Evolutionary conservation across 2,329 filamentous ascomycete genomes (phyloP), one percentile per base, ranked within the genome.

Genomic region (Cercospora beticola): DNA sequence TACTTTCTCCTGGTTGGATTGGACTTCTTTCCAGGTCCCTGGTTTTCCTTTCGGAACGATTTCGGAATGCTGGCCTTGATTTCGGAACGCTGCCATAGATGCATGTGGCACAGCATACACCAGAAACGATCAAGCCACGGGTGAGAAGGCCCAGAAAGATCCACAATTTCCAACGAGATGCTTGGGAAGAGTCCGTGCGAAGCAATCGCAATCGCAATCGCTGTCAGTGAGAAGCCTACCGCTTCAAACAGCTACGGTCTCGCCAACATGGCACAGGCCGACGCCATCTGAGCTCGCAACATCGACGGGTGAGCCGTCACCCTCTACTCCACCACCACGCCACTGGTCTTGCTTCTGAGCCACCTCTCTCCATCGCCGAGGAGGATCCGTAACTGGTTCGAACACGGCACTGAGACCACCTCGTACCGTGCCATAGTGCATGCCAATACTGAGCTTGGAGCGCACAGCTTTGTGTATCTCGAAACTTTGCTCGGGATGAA

Each of bases 341-440:
- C 78, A 79, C 16, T 76, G 6, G 7, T 65, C 82, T 36, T 80
- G 79, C 33, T 80, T 80, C 70, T 84, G 80, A 6, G 81, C 82
- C 9, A 76, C 80, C 60, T 80, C 79, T 70, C 76, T 80, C 81
- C 83, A 86, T 64, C 82, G 74, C 67, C 77, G 74, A 6, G 82
- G 79, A 43, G 84, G 84, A 70, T 84, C 83, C 4, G 80, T 79
- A 1, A 85, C 84, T 62, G 84, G 83, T 69, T 86, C 84, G 65
- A 82, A 85, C 7, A 81, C 78, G 12, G 76, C 80, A 52, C 80
- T 82, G 4, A 84, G 73, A 0, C 78, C 80, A 16, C 83, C 83
- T 64, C 83, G 72, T 0, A 85, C 79, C 0, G 83, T 85, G 0
- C 84, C 84, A 69, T 82, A 86, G 67, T 86, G 84, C 84, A 85